Percentiles rank a stretch among this genome's conserved stretches.
Conservation (phyloP, 768 basidiomycete genomes). For the Hypsizygus marmoreus region DNA sequence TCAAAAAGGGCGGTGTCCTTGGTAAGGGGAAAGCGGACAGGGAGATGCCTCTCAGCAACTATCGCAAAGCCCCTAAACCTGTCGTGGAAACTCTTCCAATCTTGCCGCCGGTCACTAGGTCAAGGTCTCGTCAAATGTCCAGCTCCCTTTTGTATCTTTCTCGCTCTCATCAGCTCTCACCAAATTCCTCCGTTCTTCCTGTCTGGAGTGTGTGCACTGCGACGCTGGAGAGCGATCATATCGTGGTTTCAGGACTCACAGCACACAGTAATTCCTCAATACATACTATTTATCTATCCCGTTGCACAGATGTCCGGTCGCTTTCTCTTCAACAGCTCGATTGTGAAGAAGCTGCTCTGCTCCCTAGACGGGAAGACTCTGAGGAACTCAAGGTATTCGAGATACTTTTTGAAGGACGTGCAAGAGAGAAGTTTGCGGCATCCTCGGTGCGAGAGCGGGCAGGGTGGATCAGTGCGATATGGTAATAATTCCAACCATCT, state of each 20-base stretch:
- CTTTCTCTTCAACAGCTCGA: conserved; percentile 43
- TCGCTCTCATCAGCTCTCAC: conserved; percentile 20
- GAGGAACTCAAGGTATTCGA: conserved; percentile 62
- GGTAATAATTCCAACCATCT: conserved; percentile 39
- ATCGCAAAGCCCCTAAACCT: conserved; percentile 19
- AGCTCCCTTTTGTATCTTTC: conserved; percentile 55
- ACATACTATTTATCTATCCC: conserved; percentile 48
- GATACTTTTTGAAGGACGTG: conserved; percentile 55
- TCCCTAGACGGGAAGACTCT: conserved; percentile 37
- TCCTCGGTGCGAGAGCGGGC: conserved; percentile 63
- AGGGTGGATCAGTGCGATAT: conserved; percentile 74
- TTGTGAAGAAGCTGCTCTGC: conserved; percentile 42
- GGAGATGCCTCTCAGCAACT: conserved; percentile 13
- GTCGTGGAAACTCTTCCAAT: conserved; percentile 1
- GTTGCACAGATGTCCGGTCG: conserved; percentile 68
- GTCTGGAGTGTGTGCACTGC: conserved; percentile 54
- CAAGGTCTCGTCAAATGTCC: conserved; percentile 17
- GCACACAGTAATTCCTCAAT: conserved; percentile 33
- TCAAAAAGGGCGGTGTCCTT: conserved; percentile 47
- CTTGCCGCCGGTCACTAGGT: conserved; percentile 12
- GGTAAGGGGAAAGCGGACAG: conserved; percentile 25
- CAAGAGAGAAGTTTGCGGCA: conserved; percentile 63
- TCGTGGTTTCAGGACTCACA: conserved; percentile 52
- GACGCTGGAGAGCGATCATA: conserved; percentile 31
- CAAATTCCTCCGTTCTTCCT: conserved; percentile 28